These are phyloP conservation scores for Sarcomyxa edulis DNA, from an alignment of 768 basidiomycete species.

Conservation along the genomic window DNA sequence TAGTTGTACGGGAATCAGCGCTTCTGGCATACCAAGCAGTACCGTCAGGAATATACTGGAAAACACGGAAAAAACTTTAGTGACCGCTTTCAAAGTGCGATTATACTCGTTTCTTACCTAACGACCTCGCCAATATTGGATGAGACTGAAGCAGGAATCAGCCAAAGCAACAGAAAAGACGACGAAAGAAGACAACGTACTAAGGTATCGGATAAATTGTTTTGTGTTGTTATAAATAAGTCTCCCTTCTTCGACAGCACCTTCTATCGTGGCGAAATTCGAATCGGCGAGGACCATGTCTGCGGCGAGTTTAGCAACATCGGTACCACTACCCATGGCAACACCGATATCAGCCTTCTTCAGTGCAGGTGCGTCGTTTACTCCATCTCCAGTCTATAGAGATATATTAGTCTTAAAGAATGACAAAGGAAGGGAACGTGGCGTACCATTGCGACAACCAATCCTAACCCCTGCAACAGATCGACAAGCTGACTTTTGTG, in stretches of 20 bases:
- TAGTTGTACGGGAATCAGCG: constrained; percentile 94
- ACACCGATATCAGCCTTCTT: constrained; percentile 98
- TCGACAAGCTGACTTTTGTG: constrained; percentile 97
- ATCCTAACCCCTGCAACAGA: constrained; percentile 81
- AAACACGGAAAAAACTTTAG: constrained; percentile 3
- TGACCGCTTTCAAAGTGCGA: not conserved
- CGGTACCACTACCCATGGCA: constrained; percentile 98
- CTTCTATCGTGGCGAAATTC: constrained; percentile 96
- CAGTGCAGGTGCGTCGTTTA: constrained; percentile 96
- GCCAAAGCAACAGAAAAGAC: constrained; percentile 5
- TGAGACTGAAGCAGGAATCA: constrained; percentile 48
- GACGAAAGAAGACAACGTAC: constrained; percentile 35
- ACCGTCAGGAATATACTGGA: constrained; percentile 92
- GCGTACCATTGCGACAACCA: constrained; percentile 94
- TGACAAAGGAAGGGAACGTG: constrained; percentile 6
- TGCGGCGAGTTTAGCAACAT: constrained; percentile 95
- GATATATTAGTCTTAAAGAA: not conserved
- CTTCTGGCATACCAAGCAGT: constrained; percentile 98
- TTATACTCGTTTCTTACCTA: constrained; percentile 30
- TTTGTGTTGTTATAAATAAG: constrained; percentile 99
- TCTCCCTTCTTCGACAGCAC: constrained; percentile 95
- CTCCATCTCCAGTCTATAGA: constrained; percentile 86
- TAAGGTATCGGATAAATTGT: constrained; percentile 99
- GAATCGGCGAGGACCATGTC: constrained; percentile 98
- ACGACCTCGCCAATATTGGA: constrained; percentile 98